Base-by-base conservation (phyloP, 148 eudicot genomes). In the Fagopyrum homotropicum region DNA sequence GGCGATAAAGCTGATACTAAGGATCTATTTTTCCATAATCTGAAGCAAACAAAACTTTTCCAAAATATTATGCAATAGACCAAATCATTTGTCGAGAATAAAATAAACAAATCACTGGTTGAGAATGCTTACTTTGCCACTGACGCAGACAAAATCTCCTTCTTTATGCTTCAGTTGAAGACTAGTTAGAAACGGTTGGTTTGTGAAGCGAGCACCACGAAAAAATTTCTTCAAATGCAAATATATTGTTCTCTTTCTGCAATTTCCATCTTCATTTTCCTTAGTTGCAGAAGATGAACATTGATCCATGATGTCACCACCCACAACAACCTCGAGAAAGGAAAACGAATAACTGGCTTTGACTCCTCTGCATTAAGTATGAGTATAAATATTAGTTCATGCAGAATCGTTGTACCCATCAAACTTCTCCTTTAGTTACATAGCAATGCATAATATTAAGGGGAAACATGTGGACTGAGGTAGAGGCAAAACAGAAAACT, bases 131-230 rank as follows among this genome's bases (percentile, higher is more conserved):
- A 92, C 98, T 97, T 95, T 95, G 79, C 98, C 98, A 80, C 97
- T 95, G 74, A 90, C 91, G 81, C 98, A 95, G 75, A 90, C 93
- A 72, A 83, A 75, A 73, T 92, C 98, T 76, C 97, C 97, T 84
- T 84, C 93, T 72, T 81, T 88, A 78, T 95, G 85, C 88, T 92
- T 95, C 54, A 61, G 86, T 82, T 89, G 81, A 50, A 95, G 76
- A 78, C 86, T 79, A 71, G 61, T 80, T 70, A 95, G 96, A 82
- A 95, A 95, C 75, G 92, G 92, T 52, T 72, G 79, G 74, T 19
- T 85, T 47, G 97, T 89, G 81, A 85, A 95, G 75, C 97, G 97
- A 78, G 89, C 59, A 43, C 98, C 98, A 54, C 97, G 89, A 71
- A 91, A 84, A 81, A 82, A 95, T 78, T 89, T 88, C 88, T 92